Percentiles rank a stretch among this genome's conserved stretches.
Evolutionary conservation across 2,329 filamentous ascomycete species (phyloP).

Genomic region (Fusarium mexicanum): DNA sequence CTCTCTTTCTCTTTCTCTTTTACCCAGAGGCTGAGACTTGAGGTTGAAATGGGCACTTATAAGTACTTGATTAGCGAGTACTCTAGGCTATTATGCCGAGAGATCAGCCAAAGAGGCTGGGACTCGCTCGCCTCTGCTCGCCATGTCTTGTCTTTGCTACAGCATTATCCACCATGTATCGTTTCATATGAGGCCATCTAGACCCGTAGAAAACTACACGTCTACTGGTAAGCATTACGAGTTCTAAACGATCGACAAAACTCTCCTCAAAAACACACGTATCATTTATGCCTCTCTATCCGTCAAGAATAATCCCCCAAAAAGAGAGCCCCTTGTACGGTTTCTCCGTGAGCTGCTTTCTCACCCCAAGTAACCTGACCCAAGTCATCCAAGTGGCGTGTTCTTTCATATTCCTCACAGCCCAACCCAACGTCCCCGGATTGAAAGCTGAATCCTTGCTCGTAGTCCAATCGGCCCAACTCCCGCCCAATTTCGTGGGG

Average conservation of each 20-base stretch:
- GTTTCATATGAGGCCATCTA: slow-evolving; percentile 11
- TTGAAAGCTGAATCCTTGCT: neutral
- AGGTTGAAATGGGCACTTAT: neutral
- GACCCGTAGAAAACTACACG: neutral
- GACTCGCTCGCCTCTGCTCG: neutral
- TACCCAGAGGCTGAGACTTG: neutral
- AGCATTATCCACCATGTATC: neutral
- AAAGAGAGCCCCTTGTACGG: neutral
- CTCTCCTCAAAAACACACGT: slow-evolving; percentile 4
- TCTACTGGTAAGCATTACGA: neutral
- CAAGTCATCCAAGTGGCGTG: slow-evolving; percentile 34
- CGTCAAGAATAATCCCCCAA: neutral
- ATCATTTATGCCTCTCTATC: neutral
- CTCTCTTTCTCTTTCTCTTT: neutral
- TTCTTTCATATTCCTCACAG: slow-evolving; percentile 14
- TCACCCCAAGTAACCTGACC: slow-evolving; percentile 35
- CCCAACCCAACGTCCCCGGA: slow-evolving; percentile 13
- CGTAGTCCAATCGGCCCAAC: slow-evolving; percentile 30
- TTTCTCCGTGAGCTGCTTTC: slow-evolving; percentile 41
- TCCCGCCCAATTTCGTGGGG: slow-evolving; percentile 21
- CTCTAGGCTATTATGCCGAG: neutral
- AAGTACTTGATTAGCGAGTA: slow-evolving; percentile 4
- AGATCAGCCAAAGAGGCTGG: neutral
- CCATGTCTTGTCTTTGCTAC: neutral
- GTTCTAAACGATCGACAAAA: neutral